Conservation (phyloP, 2,329 filamentous ascomycete genomes). For the Sporothrix curviconia region DNA sequence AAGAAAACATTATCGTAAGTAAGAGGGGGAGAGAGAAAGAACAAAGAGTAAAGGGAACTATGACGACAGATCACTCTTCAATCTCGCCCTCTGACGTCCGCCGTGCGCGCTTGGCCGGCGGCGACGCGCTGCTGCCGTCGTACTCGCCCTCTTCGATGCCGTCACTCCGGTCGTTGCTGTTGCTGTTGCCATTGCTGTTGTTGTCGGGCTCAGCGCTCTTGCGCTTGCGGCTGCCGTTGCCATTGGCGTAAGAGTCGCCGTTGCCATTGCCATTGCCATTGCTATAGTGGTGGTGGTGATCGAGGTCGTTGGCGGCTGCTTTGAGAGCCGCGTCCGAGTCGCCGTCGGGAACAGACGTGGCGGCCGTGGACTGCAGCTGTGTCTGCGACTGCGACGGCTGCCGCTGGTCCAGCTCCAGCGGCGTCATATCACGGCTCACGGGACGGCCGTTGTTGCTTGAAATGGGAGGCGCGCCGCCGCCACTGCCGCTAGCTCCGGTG, state of each 20-base stretch:
- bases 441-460: too few species aligned
- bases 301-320: slow-evolving; percentile 27
- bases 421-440: slow-evolving; percentile 18
- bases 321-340: slow-evolving; percentile 30
- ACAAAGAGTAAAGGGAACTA: background rate
- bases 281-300: slow-evolving; percentile 17
- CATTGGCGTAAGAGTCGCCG: background rate
- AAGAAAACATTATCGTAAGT: background rate
- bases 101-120: slow-evolving; percentile 12
- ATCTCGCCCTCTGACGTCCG: slow-evolving; percentile 11
- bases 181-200: slow-evolving; percentile 16
- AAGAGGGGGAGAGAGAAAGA: background rate
- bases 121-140: background rate
- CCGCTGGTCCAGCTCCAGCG: slow-evolving; percentile 17
- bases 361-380: background rate
- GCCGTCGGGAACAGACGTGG: slow-evolving; percentile 9
- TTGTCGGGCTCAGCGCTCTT: slow-evolving; percentile 24
- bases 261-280: background rate
- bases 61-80: background rate
- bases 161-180: slow-evolving; percentile 24
- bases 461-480: too few species aligned
- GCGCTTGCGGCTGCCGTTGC: slow-evolving; percentile 11
- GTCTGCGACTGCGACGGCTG: background rate
- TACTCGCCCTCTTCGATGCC: slow-evolving; percentile 25
- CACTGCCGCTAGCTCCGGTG: slow-evolving; percentile 30